These are phyloP conservation scores for Euptelea pleiosperma DNA, from an alignment of 164 flowering plant species.

Conservation along the genomic window DNA sequence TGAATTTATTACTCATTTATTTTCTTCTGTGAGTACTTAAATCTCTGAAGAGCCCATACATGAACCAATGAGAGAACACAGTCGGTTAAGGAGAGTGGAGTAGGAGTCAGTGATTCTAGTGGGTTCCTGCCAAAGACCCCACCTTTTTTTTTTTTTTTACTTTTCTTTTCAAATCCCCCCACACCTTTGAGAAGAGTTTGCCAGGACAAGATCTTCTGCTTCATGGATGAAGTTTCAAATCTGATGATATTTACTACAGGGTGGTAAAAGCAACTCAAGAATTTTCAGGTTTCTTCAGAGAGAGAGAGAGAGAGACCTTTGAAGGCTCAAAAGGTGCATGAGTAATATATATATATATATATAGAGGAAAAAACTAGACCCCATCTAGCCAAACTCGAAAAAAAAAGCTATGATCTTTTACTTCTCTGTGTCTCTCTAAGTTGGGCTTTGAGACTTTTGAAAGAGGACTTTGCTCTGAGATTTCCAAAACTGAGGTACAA, in stretches of 20 bases:
- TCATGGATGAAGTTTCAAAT: conserved; percentile 37
- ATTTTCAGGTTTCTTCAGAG: conserved; percentile 42
- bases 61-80: conserved; percentile 46
- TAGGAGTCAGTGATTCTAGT: conserved; percentile 70
- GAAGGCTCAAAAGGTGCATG: conserved; percentile 26
- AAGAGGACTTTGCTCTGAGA: conserved; percentile 4
- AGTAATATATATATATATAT: conserved; percentile 11
- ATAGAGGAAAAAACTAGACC: conserved; percentile 39
- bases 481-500: conserved; percentile 3
- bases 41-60: conserved; percentile 24
- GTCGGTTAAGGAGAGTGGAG: conserved; percentile 72
- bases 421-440: conserved; percentile 11
- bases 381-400: conserved; percentile 33
- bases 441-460: conserved; percentile 8
- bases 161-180: conserved; percentile 27
- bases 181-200: conserved; percentile 37
- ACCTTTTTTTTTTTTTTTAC: conserved; percentile 15
- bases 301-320: conserved; percentile 32
- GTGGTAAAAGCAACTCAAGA: conserved; percentile 21
- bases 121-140: conserved; percentile 58
- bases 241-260: conserved; percentile 28
- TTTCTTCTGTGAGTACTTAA: conserved; percentile 25
- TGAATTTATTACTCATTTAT: conserved; percentile 18
- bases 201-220: conserved; percentile 55
- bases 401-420: conserved; percentile 38